Conservation (phyloP, 805 yeast genomes). For the Pichia gijzeniarum region DNA sequence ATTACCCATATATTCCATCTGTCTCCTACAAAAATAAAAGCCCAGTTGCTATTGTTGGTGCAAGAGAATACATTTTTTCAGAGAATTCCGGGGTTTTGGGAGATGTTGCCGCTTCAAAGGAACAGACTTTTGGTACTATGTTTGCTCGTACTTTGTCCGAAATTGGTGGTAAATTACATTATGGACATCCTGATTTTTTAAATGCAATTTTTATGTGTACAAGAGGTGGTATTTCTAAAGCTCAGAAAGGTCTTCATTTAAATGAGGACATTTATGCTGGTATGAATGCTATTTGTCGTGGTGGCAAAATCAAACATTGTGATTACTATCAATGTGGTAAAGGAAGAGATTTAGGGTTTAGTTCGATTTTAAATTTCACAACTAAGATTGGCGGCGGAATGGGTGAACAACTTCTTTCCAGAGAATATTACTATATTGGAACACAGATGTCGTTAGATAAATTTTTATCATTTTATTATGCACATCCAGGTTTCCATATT, state of each 20-base stretch:
- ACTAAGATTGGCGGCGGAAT: slow-evolving; percentile 96
- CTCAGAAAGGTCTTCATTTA: slow-evolving; percentile 86
- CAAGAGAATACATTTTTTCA: slow-evolving; percentile 90
- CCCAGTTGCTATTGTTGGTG: slow-evolving; percentile 91
- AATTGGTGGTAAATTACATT: slow-evolving; percentile 90
- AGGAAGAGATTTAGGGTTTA: slow-evolving; percentile 92
- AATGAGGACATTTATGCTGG: slow-evolving; percentile 97
- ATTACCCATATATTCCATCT: slow-evolving; percentile 51
- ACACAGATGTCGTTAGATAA: slow-evolving; percentile 85
- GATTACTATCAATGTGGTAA: slow-evolving; percentile 96
- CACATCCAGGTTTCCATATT: slow-evolving; percentile 94
- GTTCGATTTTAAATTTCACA: slow-evolving; percentile 86
- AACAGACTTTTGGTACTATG: slow-evolving; percentile 92
- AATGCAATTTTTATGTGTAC: slow-evolving; percentile 91
- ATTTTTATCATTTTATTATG: slow-evolving; percentile 88
- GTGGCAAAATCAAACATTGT: slow-evolving; percentile 92
- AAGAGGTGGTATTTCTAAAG: slow-evolving; percentile 92
- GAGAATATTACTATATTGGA: slow-evolving; percentile 89
- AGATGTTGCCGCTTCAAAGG: slow-evolving; percentile 96
- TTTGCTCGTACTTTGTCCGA: slow-evolving; percentile 91
- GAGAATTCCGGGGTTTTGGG: slow-evolving; percentile 91
- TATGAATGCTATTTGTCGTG: slow-evolving; percentile 80
- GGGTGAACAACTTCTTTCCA: slow-evolving; percentile 92
- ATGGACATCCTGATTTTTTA: slow-evolving; percentile 94
- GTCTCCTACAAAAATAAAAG: slow-evolving; percentile 33